Conservation (phyloP, 768 basidiomycete species). For the Trametes coccinea region DNA sequence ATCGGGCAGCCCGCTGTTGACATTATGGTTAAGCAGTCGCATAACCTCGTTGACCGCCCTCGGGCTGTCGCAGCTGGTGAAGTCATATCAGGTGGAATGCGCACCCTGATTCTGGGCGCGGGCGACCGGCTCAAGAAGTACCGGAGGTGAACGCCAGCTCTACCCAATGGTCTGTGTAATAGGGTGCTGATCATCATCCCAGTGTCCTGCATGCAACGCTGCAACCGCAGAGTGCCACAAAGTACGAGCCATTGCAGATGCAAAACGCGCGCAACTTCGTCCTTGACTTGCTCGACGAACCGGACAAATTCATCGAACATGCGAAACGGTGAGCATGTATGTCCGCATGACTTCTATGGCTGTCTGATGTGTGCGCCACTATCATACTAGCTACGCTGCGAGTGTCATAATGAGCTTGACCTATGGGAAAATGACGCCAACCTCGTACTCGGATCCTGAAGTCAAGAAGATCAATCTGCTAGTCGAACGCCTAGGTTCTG, state of each 20-base stretch:
- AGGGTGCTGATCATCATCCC: not conserved
- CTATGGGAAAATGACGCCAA: conserved; percentile 42
- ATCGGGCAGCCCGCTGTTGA: conserved; percentile 37
- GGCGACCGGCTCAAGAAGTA: conserved; percentile 35
- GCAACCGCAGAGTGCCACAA: conserved; percentile 34
- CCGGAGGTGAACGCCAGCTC: conserved; percentile 10
- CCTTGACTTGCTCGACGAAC: conserved; percentile 38
- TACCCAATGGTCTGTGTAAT: conserved; percentile 16
- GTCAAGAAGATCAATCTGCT: conserved; percentile 36
- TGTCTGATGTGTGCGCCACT: conserved; percentile 20
- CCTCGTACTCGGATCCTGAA: conserved; percentile 39
- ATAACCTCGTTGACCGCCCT: conserved; percentile 38
- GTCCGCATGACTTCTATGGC: not conserved
- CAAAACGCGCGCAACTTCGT: conserved; percentile 36
- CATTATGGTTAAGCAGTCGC: conserved; percentile 43
- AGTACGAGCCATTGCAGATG: conserved; percentile 37
- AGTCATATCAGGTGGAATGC: conserved; percentile 36
- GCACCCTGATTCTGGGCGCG: conserved; percentile 28
- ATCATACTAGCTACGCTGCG: conserved; percentile 38
- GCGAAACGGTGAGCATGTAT: conserved; percentile 30
- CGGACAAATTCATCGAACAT: conserved; percentile 36
- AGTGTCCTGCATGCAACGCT: conserved; percentile 38
- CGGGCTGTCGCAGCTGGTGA: conserved; percentile 38
- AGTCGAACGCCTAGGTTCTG: conserved; percentile 37
- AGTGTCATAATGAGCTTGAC: conserved; percentile 40